Conservation (phyloP, 2,329 filamentous ascomycete species). For the Tolypocladium inflatum region DNA sequence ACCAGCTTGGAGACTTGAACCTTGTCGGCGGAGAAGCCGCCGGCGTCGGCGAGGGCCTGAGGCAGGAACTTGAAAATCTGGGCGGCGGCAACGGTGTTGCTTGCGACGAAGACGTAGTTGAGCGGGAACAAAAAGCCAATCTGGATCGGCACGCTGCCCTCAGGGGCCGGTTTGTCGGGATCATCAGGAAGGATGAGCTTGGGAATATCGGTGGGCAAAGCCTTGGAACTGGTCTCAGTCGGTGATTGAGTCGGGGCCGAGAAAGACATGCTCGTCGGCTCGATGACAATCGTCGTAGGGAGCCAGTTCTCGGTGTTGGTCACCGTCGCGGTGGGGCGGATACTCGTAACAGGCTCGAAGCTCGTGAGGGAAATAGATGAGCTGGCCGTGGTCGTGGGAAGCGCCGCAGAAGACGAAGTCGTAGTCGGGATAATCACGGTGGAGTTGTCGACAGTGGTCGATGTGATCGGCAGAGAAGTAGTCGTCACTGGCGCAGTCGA, state of each 20-base stretch:
- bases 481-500: background rate
- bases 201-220: conserved; percentile 59
- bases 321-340: conserved; percentile 32
- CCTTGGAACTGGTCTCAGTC: conserved; percentile 35
- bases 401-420: background rate
- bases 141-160: conserved; percentile 64
- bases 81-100: conserved; percentile 59
- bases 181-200: conserved; percentile 65
- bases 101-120: conserved; percentile 77
- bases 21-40: conserved; percentile 44
- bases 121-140: conserved; percentile 74
- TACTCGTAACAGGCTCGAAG: conserved; percentile 25
- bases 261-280: conserved; percentile 30
- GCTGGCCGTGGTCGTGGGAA: conserved; percentile 8
- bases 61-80: conserved; percentile 82
- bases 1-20: conserved; percentile 62
- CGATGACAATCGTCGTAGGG: conserved; percentile 52
- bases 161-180: conserved; percentile 40
- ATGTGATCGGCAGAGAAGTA: background rate
- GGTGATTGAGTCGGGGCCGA: conserved; percentile 17
- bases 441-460: conserved; percentile 4
- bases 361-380: conserved; percentile 5
- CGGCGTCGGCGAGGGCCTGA: conserved; percentile 55
- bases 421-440: background rate
- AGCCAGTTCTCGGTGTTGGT: conserved; percentile 37